Percentiles rank a stretch among this genome's conserved stretches.
Evolutionary conservation across 169 alveolate species (phyloP).

Genomic region (Eimeria praecox): DNA sequence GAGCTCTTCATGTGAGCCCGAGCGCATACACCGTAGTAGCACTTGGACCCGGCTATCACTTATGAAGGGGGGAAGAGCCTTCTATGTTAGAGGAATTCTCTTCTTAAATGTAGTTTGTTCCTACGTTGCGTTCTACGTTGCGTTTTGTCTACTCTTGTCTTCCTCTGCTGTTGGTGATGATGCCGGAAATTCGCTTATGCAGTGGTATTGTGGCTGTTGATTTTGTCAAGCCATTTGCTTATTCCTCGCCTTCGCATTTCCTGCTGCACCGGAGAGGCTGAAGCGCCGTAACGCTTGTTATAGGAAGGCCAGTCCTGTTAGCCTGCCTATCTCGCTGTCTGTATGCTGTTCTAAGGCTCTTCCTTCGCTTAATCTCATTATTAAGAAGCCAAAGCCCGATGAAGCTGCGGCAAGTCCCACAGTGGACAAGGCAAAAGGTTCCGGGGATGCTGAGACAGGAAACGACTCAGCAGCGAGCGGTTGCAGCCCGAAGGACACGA

Average conservation of each 20-base stretch:
- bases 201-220: neutral
- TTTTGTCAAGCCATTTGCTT: neutral
- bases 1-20: slow-evolving; percentile 1
- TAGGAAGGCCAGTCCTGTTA: neutral
- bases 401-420: neutral
- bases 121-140: no score
- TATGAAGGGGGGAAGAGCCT: neutral
- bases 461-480: neutral
- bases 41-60: neutral
- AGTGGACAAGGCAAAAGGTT: neutral
- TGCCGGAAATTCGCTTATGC: neutral
- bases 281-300: neutral
- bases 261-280: neutral
- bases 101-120: no score
- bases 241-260: neutral
- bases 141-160: no score
- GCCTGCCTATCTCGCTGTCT: neutral
- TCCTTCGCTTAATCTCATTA: slow-evolving; percentile 5
- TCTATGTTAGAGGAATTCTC: no score
- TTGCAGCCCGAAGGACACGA: neutral
- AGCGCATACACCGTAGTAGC: neutral
- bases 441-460: neutral
- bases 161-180: neutral
- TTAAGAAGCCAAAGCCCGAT: neutral
- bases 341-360: slow-evolving; percentile 7